Percentiles rank a stretch among this genome's conserved stretches.
Evolutionary conservation across 2,329 filamentous ascomycete genomes (phyloP).

Genomic region (Xylaria sp.): DNA sequence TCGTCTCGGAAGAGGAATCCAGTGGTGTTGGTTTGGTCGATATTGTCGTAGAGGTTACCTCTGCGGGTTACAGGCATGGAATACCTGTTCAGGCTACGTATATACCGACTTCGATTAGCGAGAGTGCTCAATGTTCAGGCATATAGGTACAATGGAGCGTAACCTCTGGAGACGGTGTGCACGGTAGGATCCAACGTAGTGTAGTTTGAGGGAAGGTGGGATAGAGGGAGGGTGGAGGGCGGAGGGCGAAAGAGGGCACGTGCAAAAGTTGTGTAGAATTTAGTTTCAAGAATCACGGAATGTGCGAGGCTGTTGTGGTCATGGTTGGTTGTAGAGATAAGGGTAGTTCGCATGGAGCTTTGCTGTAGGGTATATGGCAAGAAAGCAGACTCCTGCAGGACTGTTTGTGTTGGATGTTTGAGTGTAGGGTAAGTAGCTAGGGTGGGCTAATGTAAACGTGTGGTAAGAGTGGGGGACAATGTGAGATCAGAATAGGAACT

Average conservation of each 20-base stretch:
- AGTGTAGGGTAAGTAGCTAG: background rate
- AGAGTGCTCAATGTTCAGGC: background rate
- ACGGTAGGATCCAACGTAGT: background rate
- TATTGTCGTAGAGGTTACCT: slow-evolving; percentile 73
- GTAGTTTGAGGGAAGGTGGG: background rate
- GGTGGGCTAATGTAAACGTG: background rate
- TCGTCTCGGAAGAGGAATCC: slow-evolving; percentile 89
- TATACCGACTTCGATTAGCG: slow-evolving; percentile 36
- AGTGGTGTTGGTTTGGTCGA: slow-evolving; percentile 87
- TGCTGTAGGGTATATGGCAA: background rate
- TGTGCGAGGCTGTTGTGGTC: background rate
- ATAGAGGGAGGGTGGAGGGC: background rate
- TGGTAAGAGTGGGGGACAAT: background rate
- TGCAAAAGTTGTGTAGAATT: background rate
- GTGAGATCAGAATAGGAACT: background rate
- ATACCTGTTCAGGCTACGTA: slow-evolving; percentile 81
- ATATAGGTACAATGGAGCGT: background rate
- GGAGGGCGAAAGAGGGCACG: background rate
- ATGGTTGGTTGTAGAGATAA: background rate
- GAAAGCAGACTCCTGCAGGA: background rate
- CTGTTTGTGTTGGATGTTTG: background rate
- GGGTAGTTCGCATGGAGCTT: background rate
- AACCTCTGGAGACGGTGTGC: background rate
- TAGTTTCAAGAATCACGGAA: background rate
- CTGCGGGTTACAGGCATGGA: slow-evolving; percentile 89